Evolutionary conservation across 192 early-diverging fungal species (phyloP).

Genomic region (Diversispora eburnea): DNA sequence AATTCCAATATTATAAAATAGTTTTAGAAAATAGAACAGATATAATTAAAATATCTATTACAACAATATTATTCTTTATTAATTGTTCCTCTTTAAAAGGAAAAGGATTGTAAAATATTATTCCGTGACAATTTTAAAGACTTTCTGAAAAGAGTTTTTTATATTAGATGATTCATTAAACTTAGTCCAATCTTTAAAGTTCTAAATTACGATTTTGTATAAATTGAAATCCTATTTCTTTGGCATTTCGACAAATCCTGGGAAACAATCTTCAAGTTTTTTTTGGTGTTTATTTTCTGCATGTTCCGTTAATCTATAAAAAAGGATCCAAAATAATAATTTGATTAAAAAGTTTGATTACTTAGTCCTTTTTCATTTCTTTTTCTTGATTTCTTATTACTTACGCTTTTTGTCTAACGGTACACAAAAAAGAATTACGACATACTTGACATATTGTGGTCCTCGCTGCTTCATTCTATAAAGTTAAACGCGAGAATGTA

Average conservation of each 20-base stretch:
- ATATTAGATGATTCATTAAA: too few species aligned
- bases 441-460: conserved; percentile 75
- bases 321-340: background rate
- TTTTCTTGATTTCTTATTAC: conserved; percentile 18
- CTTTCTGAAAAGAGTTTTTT: too few species aligned
- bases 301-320: conserved; percentile 60
- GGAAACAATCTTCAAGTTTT: conserved; percentile 74
- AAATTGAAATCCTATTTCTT: too few species aligned
- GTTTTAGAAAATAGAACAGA: too few species aligned
- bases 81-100: too few species aligned
- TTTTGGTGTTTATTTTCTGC: conserved; percentile 74
- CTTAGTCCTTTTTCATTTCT: background rate
- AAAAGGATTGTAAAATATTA: too few species aligned
- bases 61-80: too few species aligned
- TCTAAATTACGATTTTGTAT: too few species aligned
- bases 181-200: too few species aligned
- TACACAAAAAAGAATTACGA: conserved; percentile 79
- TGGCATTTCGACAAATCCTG: conserved; percentile 46
- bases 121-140: too few species aligned
- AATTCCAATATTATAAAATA: too few species aligned
- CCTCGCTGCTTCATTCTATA: conserved; percentile 76
- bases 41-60: too few species aligned
- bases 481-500: background rate
- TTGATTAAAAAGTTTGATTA: background rate
- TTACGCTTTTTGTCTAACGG: conserved; percentile 65